Conservation (phyloP, 345 rosid genomes). For the Raphanus raphanistrum region DNA sequence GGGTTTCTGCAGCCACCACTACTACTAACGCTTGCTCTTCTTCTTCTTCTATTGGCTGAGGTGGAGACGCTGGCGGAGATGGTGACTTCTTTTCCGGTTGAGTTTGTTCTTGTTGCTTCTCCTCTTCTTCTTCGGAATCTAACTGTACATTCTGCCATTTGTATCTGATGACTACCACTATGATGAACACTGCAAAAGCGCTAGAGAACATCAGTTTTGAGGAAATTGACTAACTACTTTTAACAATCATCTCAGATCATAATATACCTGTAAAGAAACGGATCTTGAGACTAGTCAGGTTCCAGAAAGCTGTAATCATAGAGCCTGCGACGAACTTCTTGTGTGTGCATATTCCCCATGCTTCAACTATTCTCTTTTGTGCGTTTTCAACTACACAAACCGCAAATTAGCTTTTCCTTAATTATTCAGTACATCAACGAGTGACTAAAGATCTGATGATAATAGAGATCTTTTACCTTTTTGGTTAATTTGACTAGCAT, state of each 20-base stretch:
- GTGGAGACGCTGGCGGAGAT: not conserved
- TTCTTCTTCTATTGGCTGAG: not conserved
- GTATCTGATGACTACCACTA: constrained; percentile 65
- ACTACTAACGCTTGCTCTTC: constrained; percentile 53
- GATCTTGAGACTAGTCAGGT: constrained; percentile 72
- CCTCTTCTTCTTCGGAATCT: constrained; percentile 40
- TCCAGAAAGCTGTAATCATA: constrained; percentile 80
- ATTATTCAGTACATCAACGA: not conserved
- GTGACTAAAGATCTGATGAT: not conserved
- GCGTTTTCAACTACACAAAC: constrained; percentile 50
- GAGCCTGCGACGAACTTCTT: constrained; percentile 85
- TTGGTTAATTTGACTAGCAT: constrained; percentile 54
- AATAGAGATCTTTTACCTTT: constrained; percentile 48
- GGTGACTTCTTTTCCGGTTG: constrained; percentile 14
- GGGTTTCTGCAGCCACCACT: constrained; percentile 37
- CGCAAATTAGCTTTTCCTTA: too few relatives aligned
- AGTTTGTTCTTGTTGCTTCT: constrained; percentile 32
- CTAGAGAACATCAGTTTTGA: not conserved
- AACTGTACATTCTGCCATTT: constrained; percentile 51
- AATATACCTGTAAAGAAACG: constrained; percentile 69
- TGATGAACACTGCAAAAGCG: constrained; percentile 66
- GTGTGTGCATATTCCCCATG: constrained; percentile 82
- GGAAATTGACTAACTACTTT: not conserved
- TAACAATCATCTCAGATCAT: not conserved
- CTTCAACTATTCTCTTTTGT: constrained; percentile 49